Evolutionary conservation across 192 early-diverging fungal genomes (phyloP).

Genomic region (Geranomyces variabilis): DNA sequence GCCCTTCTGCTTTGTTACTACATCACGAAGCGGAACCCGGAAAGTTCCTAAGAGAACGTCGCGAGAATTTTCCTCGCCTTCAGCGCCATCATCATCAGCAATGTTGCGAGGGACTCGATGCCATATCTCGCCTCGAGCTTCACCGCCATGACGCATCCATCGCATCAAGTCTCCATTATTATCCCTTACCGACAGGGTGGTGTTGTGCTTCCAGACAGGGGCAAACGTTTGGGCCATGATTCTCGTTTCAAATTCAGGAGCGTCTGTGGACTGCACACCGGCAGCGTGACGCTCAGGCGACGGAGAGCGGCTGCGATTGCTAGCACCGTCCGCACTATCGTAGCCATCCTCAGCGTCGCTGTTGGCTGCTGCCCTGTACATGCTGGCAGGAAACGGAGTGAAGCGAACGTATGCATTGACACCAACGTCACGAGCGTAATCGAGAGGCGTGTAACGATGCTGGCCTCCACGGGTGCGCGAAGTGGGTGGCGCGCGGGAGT

Average conservation of each 20-base stretch:
- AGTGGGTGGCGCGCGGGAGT: not conserved
- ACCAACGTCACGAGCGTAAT: constrained; percentile 35
- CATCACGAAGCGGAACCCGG: constrained; percentile 31
- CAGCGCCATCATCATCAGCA: not conserved
- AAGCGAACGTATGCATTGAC: constrained; percentile 33
- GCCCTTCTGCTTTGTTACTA: constrained; percentile 25
- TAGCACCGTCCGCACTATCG: not conserved
- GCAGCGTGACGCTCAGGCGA: not conserved
- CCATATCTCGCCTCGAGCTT: constrained; percentile 45
- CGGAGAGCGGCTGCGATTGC: not conserved
- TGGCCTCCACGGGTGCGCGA: not conserved
- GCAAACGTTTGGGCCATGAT: constrained; percentile 35
- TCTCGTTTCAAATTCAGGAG: constrained; percentile 16
- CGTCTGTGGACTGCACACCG: not conserved
- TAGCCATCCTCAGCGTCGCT: not conserved
- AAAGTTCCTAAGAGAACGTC: constrained; percentile 43
- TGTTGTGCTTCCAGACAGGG: constrained; percentile 28
- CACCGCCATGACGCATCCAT: constrained; percentile 40
- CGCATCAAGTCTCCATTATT: constrained; percentile 29
- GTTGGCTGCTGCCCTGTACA: not conserved
- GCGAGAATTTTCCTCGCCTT: not conserved
- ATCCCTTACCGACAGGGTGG: constrained; percentile 11
- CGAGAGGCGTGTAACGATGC: constrained; percentile 20
- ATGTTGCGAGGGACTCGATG: constrained; percentile 14
- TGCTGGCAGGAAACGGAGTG: constrained; percentile 22